These are phyloP conservation scores for Kwoniella dendrophila DNA, from an alignment of 768 basidiomycete genomes.

Conservation along the genomic window DNA sequence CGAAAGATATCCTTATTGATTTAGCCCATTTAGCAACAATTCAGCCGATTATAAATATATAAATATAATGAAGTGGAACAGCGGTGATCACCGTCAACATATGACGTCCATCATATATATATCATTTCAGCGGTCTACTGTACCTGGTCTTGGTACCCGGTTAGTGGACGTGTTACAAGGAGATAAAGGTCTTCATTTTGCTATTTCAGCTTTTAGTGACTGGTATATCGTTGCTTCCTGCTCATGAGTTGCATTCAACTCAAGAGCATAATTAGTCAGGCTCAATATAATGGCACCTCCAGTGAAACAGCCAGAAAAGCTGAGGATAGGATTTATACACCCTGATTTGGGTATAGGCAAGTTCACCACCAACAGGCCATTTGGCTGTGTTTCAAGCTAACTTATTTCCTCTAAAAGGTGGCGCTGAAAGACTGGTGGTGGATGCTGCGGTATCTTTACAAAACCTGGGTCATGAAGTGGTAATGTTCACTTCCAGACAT, in stretches of 20 bases:
- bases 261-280: too few relatives aligned
- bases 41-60: too few relatives aligned
- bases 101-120: too few relatives aligned
- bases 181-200: too few relatives aligned
- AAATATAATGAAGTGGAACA: too few relatives aligned
- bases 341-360: conserved; percentile 92
- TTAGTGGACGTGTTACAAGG: too few relatives aligned
- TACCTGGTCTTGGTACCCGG: too few relatives aligned
- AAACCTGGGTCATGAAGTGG: conserved; percentile 76
- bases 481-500: conserved; percentile 91
- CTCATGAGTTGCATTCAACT: too few relatives aligned
- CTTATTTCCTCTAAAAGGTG: conserved; percentile 63
- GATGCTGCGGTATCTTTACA: conserved; percentile 92
- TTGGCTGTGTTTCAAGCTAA: conserved; percentile 6
- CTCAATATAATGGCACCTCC: conserved; percentile 7
- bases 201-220: too few relatives aligned
- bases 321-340: conserved; percentile 78
- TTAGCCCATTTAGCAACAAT: neutral
- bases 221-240: too few relatives aligned
- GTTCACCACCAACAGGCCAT: conserved; percentile 9
- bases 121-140: too few relatives aligned
- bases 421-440: conserved; percentile 91
- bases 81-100: too few relatives aligned
- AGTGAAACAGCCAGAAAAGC: conserved; percentile 25
- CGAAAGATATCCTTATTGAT: neutral